Conservation (phyloP, 2,329 filamentous ascomycete genomes). For the Fusarium nelsonii region DNA sequence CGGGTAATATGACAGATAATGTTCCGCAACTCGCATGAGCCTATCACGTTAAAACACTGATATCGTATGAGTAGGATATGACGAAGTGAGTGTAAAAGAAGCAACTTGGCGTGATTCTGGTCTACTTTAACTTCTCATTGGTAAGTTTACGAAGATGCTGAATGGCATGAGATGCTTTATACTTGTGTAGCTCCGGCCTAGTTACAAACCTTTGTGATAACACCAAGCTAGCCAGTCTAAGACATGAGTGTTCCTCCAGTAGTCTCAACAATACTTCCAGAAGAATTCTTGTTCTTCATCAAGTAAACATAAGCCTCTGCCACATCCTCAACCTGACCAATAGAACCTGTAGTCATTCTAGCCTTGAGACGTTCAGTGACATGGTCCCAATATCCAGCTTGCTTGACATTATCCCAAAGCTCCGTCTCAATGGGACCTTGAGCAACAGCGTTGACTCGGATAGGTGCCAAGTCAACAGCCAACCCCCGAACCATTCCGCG, state of each 20-base stretch:
- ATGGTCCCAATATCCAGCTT: conserved; percentile 34
- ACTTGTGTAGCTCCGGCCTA: no score
- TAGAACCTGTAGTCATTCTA: conserved; percentile 26
- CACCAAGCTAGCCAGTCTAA: conserved; percentile 1
- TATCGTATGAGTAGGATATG: no score
- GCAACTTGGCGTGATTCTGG: no score
- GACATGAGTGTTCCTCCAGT: conserved; percentile 38
- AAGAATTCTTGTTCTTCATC: conserved; percentile 43
- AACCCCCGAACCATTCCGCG: conserved; percentile 33
- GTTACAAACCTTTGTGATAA: no score
- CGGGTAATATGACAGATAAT: no score
- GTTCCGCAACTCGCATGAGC: no score
- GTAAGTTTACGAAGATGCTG: no score
- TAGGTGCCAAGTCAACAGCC: conserved; percentile 38
- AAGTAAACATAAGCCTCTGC: conserved; percentile 41
- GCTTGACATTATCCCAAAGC: conserved; percentile 33
- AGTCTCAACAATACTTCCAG: conserved; percentile 40
- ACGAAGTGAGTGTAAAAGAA: no score
- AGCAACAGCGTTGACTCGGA: conserved; percentile 38
- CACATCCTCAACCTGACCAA: conserved; percentile 39
- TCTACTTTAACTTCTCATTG: no score
- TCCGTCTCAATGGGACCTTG: conserved; percentile 36
- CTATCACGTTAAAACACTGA: no score
- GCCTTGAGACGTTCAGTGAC: conserved; percentile 30
- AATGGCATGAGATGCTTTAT: no score